Evolutionary conservation across 2,329 filamentous ascomycete species (phyloP), one percentile per base, ranked within the genome.

Genomic region (Teratosphaeria nubilosa): DNA sequence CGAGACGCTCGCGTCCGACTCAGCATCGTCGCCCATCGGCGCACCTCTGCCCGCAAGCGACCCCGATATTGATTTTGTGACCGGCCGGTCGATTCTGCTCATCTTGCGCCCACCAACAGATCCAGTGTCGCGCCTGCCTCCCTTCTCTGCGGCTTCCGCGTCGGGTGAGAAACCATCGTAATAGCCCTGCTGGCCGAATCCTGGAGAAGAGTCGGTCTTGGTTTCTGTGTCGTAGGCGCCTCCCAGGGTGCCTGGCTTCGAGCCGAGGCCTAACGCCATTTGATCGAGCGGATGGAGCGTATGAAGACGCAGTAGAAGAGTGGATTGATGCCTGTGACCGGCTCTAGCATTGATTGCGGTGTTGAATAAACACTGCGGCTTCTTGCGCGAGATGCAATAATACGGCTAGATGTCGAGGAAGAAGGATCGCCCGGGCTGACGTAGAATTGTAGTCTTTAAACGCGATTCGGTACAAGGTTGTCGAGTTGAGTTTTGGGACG

Each of bases 191-290:
- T 64, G 63, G 59, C 58, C 65, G 51, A 30, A 31, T 37, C 48
- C 20, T 48, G 53, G 53, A 14, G 22, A 25, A 32, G 53, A 5
- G 31, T 20, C 32, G 30, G 20, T 32, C 9, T 34, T 41, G 32
- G n/a, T 34, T 20, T 59, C 56, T 25, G 56, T 50, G 53, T 56
- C 55, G 53, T 48, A 45, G 20, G 41, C 41, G 20, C 9, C 41
- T 22, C 41, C 41, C 1, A 24, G 20, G n/a, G 41, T 16, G 16
- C 41, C 41, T 48, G 41, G 41, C 41, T 48, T 48, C 5, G 41
- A 48, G n/a, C 41, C 41, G 20, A 48, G 41, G 58, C 71, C 73
- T 75, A 80, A 70, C 77, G 77, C 78, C 78, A 80, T 79, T 80
- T 80, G 59, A 79, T 63, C 51, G 71, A 75, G 62, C 78, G 76